phyloP scores from a whole-genome alignment of 2,329 filamentous ascomycete genomes.

The Triangularia setosa region DNA sequence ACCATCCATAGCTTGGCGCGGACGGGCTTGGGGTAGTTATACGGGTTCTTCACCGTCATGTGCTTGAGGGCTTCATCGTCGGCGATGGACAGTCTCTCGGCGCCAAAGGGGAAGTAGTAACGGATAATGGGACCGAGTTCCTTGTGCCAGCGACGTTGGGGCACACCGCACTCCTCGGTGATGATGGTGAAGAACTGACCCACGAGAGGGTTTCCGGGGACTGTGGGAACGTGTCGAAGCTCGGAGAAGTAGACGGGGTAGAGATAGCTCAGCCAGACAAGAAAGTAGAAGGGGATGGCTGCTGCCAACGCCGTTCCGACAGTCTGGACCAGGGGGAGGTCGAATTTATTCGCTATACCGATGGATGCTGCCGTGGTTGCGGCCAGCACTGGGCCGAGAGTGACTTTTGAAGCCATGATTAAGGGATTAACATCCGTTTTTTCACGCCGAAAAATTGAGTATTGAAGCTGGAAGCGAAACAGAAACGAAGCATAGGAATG shows the following conservation, averaged over 20 bases:
- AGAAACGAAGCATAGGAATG: neutral
- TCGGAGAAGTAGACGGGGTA: constrained; percentile 41
- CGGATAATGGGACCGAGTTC: constrained; percentile 40
- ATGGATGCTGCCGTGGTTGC: constrained; percentile 26
- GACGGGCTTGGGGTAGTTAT: constrained; percentile 29
- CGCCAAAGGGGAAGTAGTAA: constrained; percentile 44
- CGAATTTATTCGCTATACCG: constrained; percentile 25
- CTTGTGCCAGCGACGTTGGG: constrained; percentile 41
- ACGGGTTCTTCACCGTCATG: constrained; percentile 41
- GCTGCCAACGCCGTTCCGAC: constrained; percentile 19
- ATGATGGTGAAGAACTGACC: constrained; percentile 42
- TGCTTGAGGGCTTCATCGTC: constrained; percentile 42
- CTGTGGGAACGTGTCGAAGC: constrained; percentile 40
- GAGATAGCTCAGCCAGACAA: constrained; percentile 36
- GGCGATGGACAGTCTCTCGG: constrained; percentile 41
- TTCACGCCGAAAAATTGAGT: neutral
- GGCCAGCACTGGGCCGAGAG: constrained; percentile 25
- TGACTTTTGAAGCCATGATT: constrained; percentile 22
- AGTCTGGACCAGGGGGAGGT: constrained; percentile 22
- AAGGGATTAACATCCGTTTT: neutral
- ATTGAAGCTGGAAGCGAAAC: neutral
- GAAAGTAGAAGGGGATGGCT: constrained; percentile 29
- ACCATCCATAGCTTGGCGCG: constrained; percentile 40
- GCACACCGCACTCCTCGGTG: constrained; percentile 38
- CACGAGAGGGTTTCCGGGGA: constrained; percentile 39